Base-by-base conservation (phyloP, 164 flowering plant species). In the Echeveria elegans region DNA sequence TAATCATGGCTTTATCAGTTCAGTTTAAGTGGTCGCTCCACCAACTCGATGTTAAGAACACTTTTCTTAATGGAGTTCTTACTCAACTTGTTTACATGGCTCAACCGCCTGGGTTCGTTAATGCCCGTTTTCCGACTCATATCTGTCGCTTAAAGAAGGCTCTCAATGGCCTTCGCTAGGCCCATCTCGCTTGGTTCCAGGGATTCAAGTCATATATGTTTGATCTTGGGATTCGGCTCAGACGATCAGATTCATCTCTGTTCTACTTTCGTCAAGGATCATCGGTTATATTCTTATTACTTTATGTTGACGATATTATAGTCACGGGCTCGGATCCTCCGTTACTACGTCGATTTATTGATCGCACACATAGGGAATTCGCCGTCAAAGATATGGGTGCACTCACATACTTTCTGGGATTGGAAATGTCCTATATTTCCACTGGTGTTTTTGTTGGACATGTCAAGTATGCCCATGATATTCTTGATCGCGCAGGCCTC, bases 321-420 rank as follows among this genome's bases (percentile, higher is more conserved):
- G 10, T 26, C 21, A 36, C 23, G 7, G 41, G 32, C 43, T 11
- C n/a, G 16, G 21, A 9, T 5, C 7, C 24, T 5, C 10, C 66
- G 4, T 63, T 32, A 5, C 5, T 63, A 19, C 26, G 24, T 0
- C 23, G 6, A 5, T 32, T 63, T 8, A 32, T 30, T 24, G 23
- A 24, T n/a, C n/a, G 21, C 41, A 31, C 53, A 12, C 53, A 23
- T 5, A 43, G 43, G n/a, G 53, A 66, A 23, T 41, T 34, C 7
- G 37, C 37, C 37, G 7, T 34, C 7, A 34, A 34, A 34, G 37
- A 34, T 34, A 3, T 34, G 53, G 58, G 58, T 26, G 24, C 21
- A 1, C 1, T 66, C 12, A 23, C 23, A 11, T 50, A 66, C 28
- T 73, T 73, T 40, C 56, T 73, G 26, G 73, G 76, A 0, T 15